Percentiles rank a stretch among this genome's conserved stretches.
phyloP scores from a whole-genome alignment of 208 protist genomes.

The Porcisia deanei region DNA sequence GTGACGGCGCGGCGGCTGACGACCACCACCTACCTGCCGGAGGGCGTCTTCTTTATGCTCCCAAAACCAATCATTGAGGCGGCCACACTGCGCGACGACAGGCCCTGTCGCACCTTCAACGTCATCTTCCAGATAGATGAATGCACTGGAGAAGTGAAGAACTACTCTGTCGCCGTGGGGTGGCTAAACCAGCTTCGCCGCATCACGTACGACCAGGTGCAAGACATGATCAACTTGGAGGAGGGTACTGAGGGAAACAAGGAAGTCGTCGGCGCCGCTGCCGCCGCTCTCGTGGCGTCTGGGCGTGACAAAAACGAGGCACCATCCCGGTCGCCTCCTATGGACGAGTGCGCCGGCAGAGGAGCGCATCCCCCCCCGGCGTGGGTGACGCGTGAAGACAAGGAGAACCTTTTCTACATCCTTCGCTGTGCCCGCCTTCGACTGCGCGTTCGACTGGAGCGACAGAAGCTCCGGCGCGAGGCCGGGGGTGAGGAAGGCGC shows the following conservation, averaged over 20 bases:
- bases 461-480: conserved; percentile 6
- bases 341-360: background rate
- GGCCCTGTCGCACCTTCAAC: conserved; percentile 86
- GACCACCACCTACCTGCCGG: conserved; percentile 89
- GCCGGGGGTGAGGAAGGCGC: background rate
- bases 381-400: conserved; percentile 63
- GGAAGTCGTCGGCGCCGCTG: background rate
- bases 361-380: conserved; percentile 30
- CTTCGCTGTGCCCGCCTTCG: conserved; percentile 50
- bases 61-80: conserved; percentile 85
- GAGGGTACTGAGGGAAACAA: background rate
- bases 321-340: background rate
- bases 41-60: conserved; percentile 91
- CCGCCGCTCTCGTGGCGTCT: background rate
- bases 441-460: conserved; percentile 40
- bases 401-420: conserved; percentile 48
- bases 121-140: conserved; percentile 82
- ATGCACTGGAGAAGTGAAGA: conserved; percentile 62
- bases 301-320: background rate
- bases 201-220: conserved; percentile 88
- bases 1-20: conserved; percentile 78
- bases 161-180: conserved; percentile 74
- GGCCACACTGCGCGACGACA: conserved; percentile 83
- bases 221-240: conserved; percentile 53
- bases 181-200: conserved; percentile 79